Conservation (phyloP, 2,329 filamentous ascomycete genomes). For the Ceratocystis alfenasii region DNA sequence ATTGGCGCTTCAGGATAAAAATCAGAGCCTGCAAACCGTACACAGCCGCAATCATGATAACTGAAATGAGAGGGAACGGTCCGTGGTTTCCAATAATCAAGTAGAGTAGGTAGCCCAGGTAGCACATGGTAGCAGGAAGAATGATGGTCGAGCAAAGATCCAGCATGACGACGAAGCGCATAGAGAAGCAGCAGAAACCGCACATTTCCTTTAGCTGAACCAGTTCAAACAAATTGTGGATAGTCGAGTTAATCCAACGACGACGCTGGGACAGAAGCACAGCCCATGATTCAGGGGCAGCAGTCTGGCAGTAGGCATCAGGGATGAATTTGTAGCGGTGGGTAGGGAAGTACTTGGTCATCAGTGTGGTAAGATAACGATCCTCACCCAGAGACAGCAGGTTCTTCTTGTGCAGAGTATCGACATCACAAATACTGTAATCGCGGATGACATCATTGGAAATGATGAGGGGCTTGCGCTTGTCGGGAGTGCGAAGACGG, state of each 20-base stretch:
- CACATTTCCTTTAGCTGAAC: conserved; percentile 87
- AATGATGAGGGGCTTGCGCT: conserved; percentile 88
- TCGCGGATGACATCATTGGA: conserved; percentile 77
- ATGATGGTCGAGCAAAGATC: conserved; percentile 89
- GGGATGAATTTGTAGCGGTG: conserved; percentile 96
- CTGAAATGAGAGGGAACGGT: conserved; percentile 73
- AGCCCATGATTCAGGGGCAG: conserved; percentile 86
- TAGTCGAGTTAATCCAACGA: conserved; percentile 98
- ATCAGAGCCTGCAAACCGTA: conserved; percentile 94
- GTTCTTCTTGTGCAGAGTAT: conserved; percentile 96
- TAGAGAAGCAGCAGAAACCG: conserved; percentile 97
- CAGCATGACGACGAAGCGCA: conserved; percentile 92
- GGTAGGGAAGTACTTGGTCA: conserved; percentile 92
- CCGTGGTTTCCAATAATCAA: conserved; percentile 54
- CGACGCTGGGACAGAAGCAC: conserved; percentile 94
- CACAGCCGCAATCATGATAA: conserved; percentile 78
- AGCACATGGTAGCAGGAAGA: conserved; percentile 76
- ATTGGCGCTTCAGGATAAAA: conserved; percentile 92
- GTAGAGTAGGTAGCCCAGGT: conserved; percentile 82
- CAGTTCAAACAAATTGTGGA: conserved; percentile 89
- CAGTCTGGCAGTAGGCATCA: conserved; percentile 85
- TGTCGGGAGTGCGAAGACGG: conserved; percentile 82
- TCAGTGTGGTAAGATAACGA: conserved; percentile 90
- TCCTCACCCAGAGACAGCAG: conserved; percentile 87
- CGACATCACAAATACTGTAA: conserved; percentile 78